Base-by-base conservation (phyloP, 768 basidiomycete genomes). In the Lactarius psammicola region DNA sequence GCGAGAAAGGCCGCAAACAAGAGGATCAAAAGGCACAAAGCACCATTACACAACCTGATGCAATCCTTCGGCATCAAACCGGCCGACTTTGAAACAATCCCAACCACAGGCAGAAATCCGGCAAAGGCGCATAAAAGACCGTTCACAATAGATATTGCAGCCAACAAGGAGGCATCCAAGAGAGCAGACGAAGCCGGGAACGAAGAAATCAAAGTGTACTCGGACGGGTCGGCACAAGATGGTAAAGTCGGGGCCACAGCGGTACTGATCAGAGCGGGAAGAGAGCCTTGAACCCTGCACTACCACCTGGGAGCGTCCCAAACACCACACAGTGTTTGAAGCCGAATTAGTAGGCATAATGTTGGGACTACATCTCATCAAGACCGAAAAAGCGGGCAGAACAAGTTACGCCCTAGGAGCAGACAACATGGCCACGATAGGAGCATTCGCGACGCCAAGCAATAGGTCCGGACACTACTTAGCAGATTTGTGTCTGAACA, bases 191-290 rank as follows among this genome's bases (percentile, higher is more conserved):
- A 1, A 17, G 31, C 4, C 1, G 31, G 17, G 0, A 55, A 9
- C 0, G 58, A 66, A 0, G 20, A 56, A 0, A 59, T 68, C 1
- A 36, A 53, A 0, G 55, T 74, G 0, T 75, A 68, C 56, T 60
- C 69, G 0, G 72, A 74, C 33, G 68, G 74, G 0, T 75, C 74
- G 0, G 69, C 66, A 0, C 34, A 67, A 3, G 3, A 28, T 7
- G 13, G 53, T 0, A 26, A 54, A 5, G 53, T 44, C 4, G 20
- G 42, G 1, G 42, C 20, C 0, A 20, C 42, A 3, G 42, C 11
- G 7, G 4, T 44, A 1, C 28, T 54, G 3, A 9, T 54, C 15
- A 26, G 53, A 15, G 13, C 13, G 1, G 15, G 26, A 2, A 26
- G 9, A 30, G 53, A 13, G 18, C 5, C 13, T 9, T 4, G 26